Evolutionary conservation across 441 rosid genomes (phyloP).

Genomic region (Rhodomyrtus psidioides): DNA sequence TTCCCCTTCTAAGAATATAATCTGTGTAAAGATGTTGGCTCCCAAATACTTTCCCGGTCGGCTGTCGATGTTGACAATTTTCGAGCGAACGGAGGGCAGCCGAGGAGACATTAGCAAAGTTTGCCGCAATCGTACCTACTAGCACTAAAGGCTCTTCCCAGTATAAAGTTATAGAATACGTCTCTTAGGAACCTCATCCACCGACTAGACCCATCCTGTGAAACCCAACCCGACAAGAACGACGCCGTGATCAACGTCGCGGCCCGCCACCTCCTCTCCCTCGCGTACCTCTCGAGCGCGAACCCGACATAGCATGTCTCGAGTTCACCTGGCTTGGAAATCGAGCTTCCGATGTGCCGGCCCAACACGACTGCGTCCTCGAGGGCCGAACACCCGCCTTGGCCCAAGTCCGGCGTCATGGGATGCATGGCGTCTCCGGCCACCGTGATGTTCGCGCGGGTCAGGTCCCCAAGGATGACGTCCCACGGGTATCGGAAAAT

Average conservation of each 20-base stretch:
- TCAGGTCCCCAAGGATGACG: constrained; percentile 12
- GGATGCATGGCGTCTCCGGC: constrained; percentile 54
- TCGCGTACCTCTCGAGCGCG: constrained; percentile 13
- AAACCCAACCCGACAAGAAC: constrained; percentile 25
- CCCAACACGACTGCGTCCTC: constrained; percentile 41
- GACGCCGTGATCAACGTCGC: constrained; percentile 12
- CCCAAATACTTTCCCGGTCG: background rate
- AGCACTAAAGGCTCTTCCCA: background rate
- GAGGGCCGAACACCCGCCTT: constrained; percentile 28
- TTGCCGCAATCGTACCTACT: background rate
- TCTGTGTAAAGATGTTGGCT: background rate
- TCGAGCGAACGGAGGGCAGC: background rate
- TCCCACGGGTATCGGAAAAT: constrained; percentile 32
- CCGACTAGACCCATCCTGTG: constrained; percentile 19
- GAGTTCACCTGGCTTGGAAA: background rate
- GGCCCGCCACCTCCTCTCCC: constrained; percentile 32
- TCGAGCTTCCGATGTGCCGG: constrained; percentile 22
- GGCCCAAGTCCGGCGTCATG: constrained; percentile 37
- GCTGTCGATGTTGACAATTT: background rate
- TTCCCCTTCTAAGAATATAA: background rate
- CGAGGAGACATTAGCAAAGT: background rate
- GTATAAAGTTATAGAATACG: constrained; percentile 6
- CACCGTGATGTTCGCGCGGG: constrained; percentile 20
- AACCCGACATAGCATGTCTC: background rate
- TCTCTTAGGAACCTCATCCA: constrained; percentile 22